phyloP scores from a whole-genome alignment of 768 basidiomycete species.

The Strobilomyces dryophilus region DNA sequence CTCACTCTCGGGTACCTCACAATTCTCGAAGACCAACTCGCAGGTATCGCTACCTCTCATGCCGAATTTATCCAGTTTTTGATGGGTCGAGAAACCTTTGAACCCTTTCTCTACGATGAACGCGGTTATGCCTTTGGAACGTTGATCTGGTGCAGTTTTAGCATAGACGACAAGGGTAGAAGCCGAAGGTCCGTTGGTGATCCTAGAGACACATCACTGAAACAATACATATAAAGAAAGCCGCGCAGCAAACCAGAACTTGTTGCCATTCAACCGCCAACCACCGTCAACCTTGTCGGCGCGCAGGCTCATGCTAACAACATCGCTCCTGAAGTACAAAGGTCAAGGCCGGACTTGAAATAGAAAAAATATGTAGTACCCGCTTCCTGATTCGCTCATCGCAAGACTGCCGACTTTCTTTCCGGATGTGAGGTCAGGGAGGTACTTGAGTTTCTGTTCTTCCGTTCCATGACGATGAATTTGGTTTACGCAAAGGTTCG shows the following conservation, averaged over 20 bases:
- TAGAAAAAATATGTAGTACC: constrained; percentile 29
- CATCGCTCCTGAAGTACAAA: constrained; percentile 55
- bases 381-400: constrained; percentile 91
- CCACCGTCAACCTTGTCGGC: constrained; percentile 77
- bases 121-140: constrained; percentile 86
- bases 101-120: constrained; percentile 86
- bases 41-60: constrained; percentile 97
- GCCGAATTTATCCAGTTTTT: constrained; percentile 92
- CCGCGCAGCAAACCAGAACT: constrained; percentile 69
- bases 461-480: constrained; percentile 82
- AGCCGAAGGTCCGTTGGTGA: constrained; percentile 90
- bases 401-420: constrained; percentile 85
- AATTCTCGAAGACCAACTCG: constrained; percentile 88
- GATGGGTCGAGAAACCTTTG: constrained; percentile 82
- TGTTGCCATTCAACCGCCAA: constrained; percentile 82
- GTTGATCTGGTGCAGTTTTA: constrained; percentile 72
- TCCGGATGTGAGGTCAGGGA: constrained; percentile 76
- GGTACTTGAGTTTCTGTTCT: constrained; percentile 75
- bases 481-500: constrained; percentile 85
- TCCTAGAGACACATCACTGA: constrained; percentile 47
- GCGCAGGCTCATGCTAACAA: constrained; percentile 87
- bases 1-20: constrained; percentile 82
- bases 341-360: not conserved
- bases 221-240: not conserved
- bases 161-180: constrained; percentile 93